phyloP scores from a whole-genome alignment of 108 stramenopile genomes.

The Cyclostephanos invisitatus region DNA sequence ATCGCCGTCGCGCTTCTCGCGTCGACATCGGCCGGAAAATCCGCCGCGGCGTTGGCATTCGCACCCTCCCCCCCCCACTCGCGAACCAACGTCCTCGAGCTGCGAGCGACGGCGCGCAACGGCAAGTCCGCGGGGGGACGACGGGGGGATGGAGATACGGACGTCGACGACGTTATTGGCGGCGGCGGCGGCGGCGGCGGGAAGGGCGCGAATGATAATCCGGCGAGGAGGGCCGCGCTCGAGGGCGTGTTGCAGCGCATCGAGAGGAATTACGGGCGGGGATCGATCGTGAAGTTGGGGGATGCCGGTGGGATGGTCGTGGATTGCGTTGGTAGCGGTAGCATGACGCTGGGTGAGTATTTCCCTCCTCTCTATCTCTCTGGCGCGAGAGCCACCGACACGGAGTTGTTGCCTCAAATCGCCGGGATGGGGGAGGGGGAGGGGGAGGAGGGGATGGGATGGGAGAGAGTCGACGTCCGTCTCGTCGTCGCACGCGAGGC shows the following conservation, averaged over 20 bases:
- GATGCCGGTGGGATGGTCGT: slow-evolving; percentile 73
- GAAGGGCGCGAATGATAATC: slow-evolving; percentile 18
- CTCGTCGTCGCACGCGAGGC: no score
- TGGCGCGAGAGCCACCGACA: no score
- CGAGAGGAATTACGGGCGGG: slow-evolving; percentile 90
- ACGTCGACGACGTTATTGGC: not conserved
- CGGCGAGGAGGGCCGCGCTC: slow-evolving; percentile 80
- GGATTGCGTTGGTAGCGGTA: slow-evolving; percentile 86
- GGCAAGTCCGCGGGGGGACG: not conserved
- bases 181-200: not conserved
- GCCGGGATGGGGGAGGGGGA: no score
- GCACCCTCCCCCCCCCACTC: not conserved
- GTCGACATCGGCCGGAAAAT: not conserved
- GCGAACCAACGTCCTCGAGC: not conserved
- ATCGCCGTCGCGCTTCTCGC: not conserved
- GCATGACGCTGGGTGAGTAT: slow-evolving; percentile 81
- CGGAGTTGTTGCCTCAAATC: no score
- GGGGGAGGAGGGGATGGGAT: no score
- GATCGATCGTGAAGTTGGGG: slow-evolving; percentile 87
- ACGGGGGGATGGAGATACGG: not conserved
- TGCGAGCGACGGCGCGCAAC: no score
- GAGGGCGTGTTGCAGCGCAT: slow-evolving; percentile 90
- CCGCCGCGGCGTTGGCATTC: not conserved
- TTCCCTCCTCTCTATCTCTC: no score
- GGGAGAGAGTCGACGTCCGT: no score